Conservation (phyloP, 768 basidiomycete genomes). For the Cyclocybe cylindracea region DNA sequence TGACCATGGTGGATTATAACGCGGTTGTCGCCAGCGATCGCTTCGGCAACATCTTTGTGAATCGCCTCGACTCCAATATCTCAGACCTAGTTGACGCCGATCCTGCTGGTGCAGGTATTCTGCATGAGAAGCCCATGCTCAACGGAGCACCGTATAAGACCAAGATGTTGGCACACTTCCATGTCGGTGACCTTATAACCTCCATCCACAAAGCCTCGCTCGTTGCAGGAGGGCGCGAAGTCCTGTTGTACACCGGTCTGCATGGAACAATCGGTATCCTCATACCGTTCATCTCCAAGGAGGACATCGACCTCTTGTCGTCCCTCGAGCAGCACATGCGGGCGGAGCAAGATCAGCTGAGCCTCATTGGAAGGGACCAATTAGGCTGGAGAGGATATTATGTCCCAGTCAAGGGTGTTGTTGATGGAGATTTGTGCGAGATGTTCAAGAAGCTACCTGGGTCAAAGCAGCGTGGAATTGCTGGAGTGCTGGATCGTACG, state of each 20-base stretch:
- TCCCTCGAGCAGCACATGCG: slow-evolving; percentile 95
- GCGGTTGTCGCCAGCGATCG: slow-evolving; percentile 92
- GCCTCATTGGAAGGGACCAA: slow-evolving; percentile 93
- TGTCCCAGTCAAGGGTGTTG: slow-evolving; percentile 90
- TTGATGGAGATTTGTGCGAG: slow-evolving; percentile 98
- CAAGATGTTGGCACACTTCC: slow-evolving; percentile 85
- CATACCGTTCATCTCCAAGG: slow-evolving; percentile 94
- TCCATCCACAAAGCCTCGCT: slow-evolving; percentile 89
- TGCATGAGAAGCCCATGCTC: slow-evolving; percentile 91
- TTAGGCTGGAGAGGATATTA: slow-evolving; percentile 96
- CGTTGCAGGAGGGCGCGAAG: slow-evolving; percentile 93
- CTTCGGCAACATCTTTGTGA: slow-evolving; percentile 96
- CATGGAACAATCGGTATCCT: slow-evolving; percentile 96
- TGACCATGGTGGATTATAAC: slow-evolving; percentile 95
- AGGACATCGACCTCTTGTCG: slow-evolving; percentile 97
- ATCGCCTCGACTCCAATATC: slow-evolving; percentile 80
- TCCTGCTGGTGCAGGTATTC: slow-evolving; percentile 92
- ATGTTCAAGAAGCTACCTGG: slow-evolving; percentile 81
- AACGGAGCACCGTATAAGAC: slow-evolving; percentile 99
- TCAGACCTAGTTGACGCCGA: slow-evolving; percentile 96
- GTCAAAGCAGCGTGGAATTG: slow-evolving; percentile 86
- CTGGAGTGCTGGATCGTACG: slow-evolving; percentile 86
- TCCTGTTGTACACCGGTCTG: slow-evolving; percentile 90
- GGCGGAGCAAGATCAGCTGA: slow-evolving; percentile 67
- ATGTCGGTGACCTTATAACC: slow-evolving; percentile 89